Conservation (phyloP, 768 basidiomycete species). For the Chiua virens region DNA sequence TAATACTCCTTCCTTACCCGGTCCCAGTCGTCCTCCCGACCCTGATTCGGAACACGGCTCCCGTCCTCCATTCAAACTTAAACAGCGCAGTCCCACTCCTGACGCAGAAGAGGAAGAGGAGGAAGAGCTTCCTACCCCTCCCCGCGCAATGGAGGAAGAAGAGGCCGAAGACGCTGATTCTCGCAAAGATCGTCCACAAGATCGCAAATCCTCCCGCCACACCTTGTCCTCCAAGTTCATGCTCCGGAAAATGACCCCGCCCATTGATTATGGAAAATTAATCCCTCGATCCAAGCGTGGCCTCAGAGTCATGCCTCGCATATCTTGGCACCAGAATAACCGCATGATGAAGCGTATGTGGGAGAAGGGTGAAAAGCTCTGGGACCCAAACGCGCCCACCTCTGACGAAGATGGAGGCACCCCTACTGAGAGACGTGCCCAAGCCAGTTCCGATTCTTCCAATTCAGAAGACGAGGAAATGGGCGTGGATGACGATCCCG, state of each 20-base stretch:
- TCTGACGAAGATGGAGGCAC: slow-evolving; percentile 22
- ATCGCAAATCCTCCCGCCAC: slow-evolving; percentile 5
- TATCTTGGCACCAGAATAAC: not conserved
- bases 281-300: slow-evolving; percentile 20
- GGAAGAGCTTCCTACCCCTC: slow-evolving; percentile 44
- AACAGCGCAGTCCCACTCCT: slow-evolving; percentile 16
- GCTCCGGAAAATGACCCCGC: slow-evolving; percentile 12
- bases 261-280: slow-evolving; percentile 15
- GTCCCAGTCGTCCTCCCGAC: slow-evolving; percentile 7
- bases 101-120: slow-evolving; percentile 41
- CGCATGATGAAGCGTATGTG: slow-evolving; percentile 7
- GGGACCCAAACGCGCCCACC: slow-evolving; percentile 18
- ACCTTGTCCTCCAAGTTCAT: not conserved
- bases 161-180: slow-evolving; percentile 42
- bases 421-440: not conserved
- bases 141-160: slow-evolving; percentile 63
- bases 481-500: slow-evolving; percentile 32
- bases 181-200: slow-evolving; percentile 15
- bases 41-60: not conserved
- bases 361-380: slow-evolving; percentile 18
- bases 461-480: slow-evolving; percentile 24
- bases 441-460: not conserved
- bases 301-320: not conserved
- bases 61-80: slow-evolving; percentile 2
- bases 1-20: not conserved